phyloP scores from a whole-genome alignment of 805 yeast species.

The Zygoascus biomembranicola region DNA sequence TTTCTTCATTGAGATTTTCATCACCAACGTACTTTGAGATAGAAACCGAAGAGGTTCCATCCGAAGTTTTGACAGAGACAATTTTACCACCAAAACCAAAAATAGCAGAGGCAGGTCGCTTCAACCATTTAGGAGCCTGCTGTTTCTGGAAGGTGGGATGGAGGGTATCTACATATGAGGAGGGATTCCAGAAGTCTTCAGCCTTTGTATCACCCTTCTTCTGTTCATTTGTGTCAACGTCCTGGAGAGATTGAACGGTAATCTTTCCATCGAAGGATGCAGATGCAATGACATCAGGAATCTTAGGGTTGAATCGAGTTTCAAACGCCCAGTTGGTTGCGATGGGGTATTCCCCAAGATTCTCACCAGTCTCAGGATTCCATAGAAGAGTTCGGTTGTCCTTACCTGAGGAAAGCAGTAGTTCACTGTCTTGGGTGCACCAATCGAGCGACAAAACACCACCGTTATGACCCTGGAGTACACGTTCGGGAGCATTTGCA shows the following conservation, averaged over 20 bases:
- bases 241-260: slow-evolving; percentile 72
- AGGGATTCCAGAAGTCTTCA: slow-evolving; percentile 72
- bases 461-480: slow-evolving; percentile 71
- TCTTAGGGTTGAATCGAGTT: slow-evolving; percentile 75
- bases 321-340: slow-evolving; percentile 92
- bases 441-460: slow-evolving; percentile 90
- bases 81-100: slow-evolving; percentile 95
- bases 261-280: slow-evolving; percentile 76
- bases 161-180: slow-evolving; percentile 30
- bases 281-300: slow-evolving; percentile 70
- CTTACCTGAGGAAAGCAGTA: slow-evolving; percentile 84
- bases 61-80: slow-evolving; percentile 43
- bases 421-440: slow-evolving; percentile 74
- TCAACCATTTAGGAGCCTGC: slow-evolving; percentile 90
- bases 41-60: slow-evolving; percentile 35
- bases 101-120: slow-evolving; percentile 59
- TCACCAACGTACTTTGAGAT: slow-evolving; percentile 38
- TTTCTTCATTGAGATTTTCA: slow-evolving; percentile 26
- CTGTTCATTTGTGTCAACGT: slow-evolving; percentile 40
- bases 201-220: slow-evolving; percentile 17
- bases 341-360: slow-evolving; percentile 81
- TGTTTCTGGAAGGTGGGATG: slow-evolving; percentile 57
- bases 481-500: slow-evolving; percentile 77
- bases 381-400: slow-evolving; percentile 83
- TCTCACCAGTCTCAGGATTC: slow-evolving; percentile 73